Evolutionary conservation across 139 green algal species (phyloP).

Genomic region (Astrephomene gubernaculifera): DNA sequence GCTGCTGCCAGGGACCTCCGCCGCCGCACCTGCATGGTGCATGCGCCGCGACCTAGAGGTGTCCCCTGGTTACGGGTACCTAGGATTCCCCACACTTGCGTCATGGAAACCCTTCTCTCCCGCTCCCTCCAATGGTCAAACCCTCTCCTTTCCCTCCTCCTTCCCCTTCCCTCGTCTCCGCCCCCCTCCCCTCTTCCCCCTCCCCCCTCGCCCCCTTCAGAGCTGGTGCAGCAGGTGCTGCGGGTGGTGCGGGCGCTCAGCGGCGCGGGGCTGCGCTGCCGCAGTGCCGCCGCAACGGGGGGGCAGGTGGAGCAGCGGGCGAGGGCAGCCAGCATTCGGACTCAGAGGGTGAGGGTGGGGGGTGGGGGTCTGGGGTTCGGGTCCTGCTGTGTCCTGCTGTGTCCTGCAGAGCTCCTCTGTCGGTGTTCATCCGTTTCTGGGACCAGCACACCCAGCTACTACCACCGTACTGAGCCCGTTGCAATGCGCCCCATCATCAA

Average conservation of each 20-base stretch:
- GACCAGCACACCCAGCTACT: too few species aligned
- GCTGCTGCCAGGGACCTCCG: too few species aligned
- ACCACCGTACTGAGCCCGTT: too few species aligned
- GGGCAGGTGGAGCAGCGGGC: constrained; percentile 57
- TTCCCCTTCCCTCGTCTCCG: not conserved
- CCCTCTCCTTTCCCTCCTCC: not conserved
- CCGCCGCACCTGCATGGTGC: too few species aligned
- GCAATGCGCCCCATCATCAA: too few species aligned
- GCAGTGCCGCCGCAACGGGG: constrained; percentile 72
- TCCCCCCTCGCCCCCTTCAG: constrained; percentile 2
- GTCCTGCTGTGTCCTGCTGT: too few species aligned
- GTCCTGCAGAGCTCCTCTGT: too few species aligned
- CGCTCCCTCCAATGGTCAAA: not conserved
- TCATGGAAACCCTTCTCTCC: not conserved
- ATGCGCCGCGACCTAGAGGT: too few species aligned
- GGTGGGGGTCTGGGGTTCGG: not conserved
- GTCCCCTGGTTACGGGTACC: too few species aligned
- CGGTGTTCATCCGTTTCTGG: too few species aligned
- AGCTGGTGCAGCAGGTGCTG: constrained; percentile 75
- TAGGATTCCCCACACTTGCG: too few species aligned
- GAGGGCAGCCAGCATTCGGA: constrained; percentile 58
- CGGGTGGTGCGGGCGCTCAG: constrained; percentile 64
- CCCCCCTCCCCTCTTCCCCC: not conserved
- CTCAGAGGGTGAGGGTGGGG: constrained; percentile 67
- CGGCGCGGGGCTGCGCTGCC: constrained; percentile 57